Evolutionary conservation across 1,284 basidiomycete genomes (phyloP), one percentile per base, ranked within the genome.

Genomic region (Sporisorium graminicola): DNA sequence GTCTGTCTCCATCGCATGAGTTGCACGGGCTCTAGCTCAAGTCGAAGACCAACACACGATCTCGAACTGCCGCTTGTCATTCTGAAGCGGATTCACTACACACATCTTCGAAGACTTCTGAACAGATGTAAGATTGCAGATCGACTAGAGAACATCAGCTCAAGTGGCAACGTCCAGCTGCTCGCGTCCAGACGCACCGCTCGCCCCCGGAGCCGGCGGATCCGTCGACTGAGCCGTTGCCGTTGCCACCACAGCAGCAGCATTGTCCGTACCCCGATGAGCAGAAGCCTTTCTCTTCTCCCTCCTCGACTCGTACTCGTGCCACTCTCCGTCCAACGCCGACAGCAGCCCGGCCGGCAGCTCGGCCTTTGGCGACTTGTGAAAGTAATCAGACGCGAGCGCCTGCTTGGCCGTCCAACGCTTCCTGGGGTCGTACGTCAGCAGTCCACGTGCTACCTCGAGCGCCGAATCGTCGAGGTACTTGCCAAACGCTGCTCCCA

Each of bases 321-420:
- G 94, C 94, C 94, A 97, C 85, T 97, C 95, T 44, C 95, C 94
- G 93, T 87, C n/a, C 89, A 90, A 13, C 90, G 89, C 69, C 93
- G 87, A 58, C 55, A 80, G 60, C 14, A 77, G 18, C 4, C 74
- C 69, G n/a, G 53, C 44, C 51, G 97, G 97, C 56, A 89, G 88
- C 78, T 91, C 89, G 58, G 94, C 89, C 37, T 85, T 79, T 1
- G 96, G 96, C 86, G 97, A 94, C 44, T 89, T 87, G 46, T 87
- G 89, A 86, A 99, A 99, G 87, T 98, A 99, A 1, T 91, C 87
- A 52, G 91, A 88, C 47, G 90, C 87, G 68, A 99, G 89, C 5
- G 96, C 96, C 78, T 94, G 90, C 33, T 88, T 84, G 0, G 97
- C 95, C 2, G 90, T 91, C 31, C 91, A 89, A n/a, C 96, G 90